These are phyloP conservation scores for Kazachstania sp. DNA, from an alignment of 1,139 yeast genomes.

Conservation along the genomic window DNA sequence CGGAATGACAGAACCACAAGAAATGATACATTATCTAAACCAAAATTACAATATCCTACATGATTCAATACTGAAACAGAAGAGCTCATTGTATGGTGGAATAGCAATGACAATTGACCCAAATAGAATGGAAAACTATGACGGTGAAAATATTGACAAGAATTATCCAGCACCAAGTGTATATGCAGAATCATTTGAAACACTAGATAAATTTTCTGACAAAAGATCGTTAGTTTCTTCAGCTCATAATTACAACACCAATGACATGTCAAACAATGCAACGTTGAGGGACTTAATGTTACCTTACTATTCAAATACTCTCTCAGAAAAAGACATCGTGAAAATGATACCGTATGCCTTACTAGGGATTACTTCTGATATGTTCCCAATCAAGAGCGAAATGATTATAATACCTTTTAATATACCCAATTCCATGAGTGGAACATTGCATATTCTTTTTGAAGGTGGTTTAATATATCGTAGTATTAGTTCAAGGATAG, in stretches of 20 bases:
- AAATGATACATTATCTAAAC: conserved; percentile 15
- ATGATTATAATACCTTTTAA: conserved; percentile 40
- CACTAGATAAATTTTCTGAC: conserved; percentile 32
- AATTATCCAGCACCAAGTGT: conserved; percentile 15
- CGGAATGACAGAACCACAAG: conserved; percentile 12
- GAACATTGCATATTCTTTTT: conserved; percentile 47
- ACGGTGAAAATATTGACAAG: conserved; percentile 8
- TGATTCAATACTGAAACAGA: background rate
- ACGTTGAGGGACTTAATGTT: conserved; percentile 25
- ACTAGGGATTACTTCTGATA: conserved; percentile 62
- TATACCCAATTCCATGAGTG: conserved; percentile 51
- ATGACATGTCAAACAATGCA: conserved; percentile 9
- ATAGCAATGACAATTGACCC: conserved; percentile 8
- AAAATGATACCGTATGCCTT: conserved; percentile 57
- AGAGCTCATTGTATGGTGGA: too few species aligned
- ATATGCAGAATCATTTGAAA: conserved; percentile 33
- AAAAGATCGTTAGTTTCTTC: conserved; percentile 29
- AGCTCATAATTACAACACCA: conserved; percentile 10
- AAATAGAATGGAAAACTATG: conserved; percentile 13
- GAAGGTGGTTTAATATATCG: conserved; percentile 70
- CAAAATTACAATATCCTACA: conserved; percentile 13
- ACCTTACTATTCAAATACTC: conserved; percentile 24
- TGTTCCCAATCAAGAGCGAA: conserved; percentile 42
- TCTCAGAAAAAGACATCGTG: conserved; percentile 45
- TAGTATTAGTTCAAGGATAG: conserved; percentile 35